Conservation (phyloP, 1,284 basidiomycete genomes). For the Afroboletus lepidellus region DNA sequence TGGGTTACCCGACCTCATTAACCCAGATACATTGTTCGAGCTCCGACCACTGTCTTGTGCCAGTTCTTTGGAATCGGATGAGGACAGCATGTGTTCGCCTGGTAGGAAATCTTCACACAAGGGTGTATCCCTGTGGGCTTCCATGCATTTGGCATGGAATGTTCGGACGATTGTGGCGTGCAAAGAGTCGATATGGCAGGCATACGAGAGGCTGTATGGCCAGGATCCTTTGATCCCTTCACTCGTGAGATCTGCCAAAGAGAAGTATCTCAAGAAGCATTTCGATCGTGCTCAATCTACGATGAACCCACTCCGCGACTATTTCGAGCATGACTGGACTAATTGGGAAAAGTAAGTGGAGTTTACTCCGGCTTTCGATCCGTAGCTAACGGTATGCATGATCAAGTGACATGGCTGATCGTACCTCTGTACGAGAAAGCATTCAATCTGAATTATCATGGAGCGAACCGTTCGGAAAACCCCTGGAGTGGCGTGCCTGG, state of each 20-base stretch:
- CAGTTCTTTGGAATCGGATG: constrained; percentile 16
- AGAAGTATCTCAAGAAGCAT: constrained; percentile 33
- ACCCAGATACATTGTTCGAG: constrained; percentile 33
- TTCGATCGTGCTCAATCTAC: constrained; percentile 25
- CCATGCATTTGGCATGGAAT: constrained; percentile 62
- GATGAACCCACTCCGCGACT: constrained; percentile 45
- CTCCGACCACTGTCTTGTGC: constrained; percentile 29
- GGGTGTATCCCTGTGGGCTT: constrained; percentile 43
- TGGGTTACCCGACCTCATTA: constrained; percentile 20
- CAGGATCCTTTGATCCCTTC: constrained; percentile 36
- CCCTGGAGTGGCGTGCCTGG: constrained; percentile 56
- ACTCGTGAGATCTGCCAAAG: constrained; percentile 32
- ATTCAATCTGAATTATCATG: constrained; percentile 51
- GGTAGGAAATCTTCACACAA: constrained; percentile 25
- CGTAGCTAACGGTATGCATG: constrained; percentile 1
- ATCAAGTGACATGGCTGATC: constrained; percentile 69
- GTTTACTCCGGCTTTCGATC: not conserved
- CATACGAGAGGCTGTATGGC: constrained; percentile 53
- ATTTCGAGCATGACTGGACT: constrained; percentile 65
- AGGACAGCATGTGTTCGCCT: constrained; percentile 9
- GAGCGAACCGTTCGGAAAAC: constrained; percentile 47
- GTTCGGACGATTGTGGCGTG: constrained; percentile 56
- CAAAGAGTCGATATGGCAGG: constrained; percentile 67
- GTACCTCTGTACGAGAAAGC: constrained; percentile 57
- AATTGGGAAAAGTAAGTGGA: constrained; percentile 64